These are phyloP conservation scores for Mrakia hoshinonis DNA, from an alignment of 768 basidiomycete species.

Conservation along the genomic window DNA sequence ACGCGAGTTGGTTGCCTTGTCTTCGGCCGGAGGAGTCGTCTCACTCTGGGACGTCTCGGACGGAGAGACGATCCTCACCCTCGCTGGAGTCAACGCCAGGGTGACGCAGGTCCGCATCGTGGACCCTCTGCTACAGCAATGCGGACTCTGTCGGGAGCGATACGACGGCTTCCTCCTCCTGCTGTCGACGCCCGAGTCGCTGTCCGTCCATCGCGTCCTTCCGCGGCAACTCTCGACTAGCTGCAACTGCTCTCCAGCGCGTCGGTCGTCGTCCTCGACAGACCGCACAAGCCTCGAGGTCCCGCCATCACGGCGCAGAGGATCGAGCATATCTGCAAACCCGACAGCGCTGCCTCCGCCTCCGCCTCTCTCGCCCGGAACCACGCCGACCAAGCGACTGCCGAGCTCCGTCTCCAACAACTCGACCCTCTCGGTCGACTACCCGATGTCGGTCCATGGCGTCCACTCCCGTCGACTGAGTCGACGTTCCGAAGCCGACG, in stretches of 20 bases:
- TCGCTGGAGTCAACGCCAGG: slow-evolving; percentile 52
- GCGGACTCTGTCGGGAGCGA: slow-evolving; percentile 62
- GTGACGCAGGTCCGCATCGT: slow-evolving; percentile 56
- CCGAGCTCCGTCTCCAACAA: slow-evolving; percentile 45
- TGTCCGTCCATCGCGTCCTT: slow-evolving; percentile 56
- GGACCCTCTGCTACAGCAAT: slow-evolving; percentile 52
- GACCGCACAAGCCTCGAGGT: background rate
- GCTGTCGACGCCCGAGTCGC: slow-evolving; percentile 56
- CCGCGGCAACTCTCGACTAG: background rate
- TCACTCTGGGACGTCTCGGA: slow-evolving; percentile 31
- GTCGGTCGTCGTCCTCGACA: background rate
- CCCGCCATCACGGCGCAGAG: background rate
- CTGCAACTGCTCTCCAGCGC: background rate
- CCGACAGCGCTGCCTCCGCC: slow-evolving; percentile 47
- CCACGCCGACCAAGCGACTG: slow-evolving; percentile 47
- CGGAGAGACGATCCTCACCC: slow-evolving; percentile 44
- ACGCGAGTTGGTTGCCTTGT: slow-evolving; percentile 37
- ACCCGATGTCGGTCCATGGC: slow-evolving; percentile 74
- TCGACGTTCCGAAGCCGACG: slow-evolving; percentile 42
- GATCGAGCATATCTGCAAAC: background rate
- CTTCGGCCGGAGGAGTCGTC: slow-evolving; percentile 25
- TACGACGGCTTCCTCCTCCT: slow-evolving; percentile 60
- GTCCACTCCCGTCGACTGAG: slow-evolving; percentile 65
- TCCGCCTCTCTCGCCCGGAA: slow-evolving; percentile 45
- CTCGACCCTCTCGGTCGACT: slow-evolving; percentile 48